Evolutionary conservation across 2,329 filamentous ascomycete genomes (phyloP), one percentile per base, ranked within the genome.

Genomic region (Neofusicoccum cordaticola): DNA sequence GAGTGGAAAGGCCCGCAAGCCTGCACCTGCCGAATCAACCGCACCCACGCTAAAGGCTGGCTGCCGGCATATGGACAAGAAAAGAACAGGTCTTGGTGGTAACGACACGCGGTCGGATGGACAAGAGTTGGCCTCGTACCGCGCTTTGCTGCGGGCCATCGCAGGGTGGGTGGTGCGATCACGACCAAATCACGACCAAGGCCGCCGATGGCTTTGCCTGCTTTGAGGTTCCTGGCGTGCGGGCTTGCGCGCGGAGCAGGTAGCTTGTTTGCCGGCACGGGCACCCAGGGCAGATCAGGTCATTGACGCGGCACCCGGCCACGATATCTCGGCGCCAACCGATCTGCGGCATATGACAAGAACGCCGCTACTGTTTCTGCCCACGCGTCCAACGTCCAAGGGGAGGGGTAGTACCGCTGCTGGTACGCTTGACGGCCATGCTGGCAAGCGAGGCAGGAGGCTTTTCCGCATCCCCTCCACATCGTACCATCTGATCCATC

Each of bases 251-350:
- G 47, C 47, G 47, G 27, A 48, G 17, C 17, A 48, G 22, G 27
- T 51, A 27, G 22, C 22, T 35, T 35, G 22, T 51, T 27, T 22
- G 27, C 17, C 27, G 47, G 12, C 47, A 35, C 27, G 27, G 27
- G 22, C 47, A 51, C 22, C 47, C 27, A 35, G 27, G 47, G 47
- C 47, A 13, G 47, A 51, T 51, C 47, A 51, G 47, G 19, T 34
- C 27, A 51, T n/a, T 35, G 11, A 31, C 27, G 41, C 47, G 22
- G 15, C 50, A 15, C 4, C 27, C 13, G 34, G 27, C 47, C 50
- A 52, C 50, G 50, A 52, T 52, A 37, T 52, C 50, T 52, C 50
- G 50, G 50, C 50, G 50, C 50, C 50, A 52, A 37, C 50, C 34
- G 50, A 52, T 52, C 50, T 52, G 34, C 50, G n/a, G 50, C 50